Percentiles rank a stretch among this genome's conserved stretches.
phyloP scores from a whole-genome alignment of 208 protist species.

The Acanthamoeba lenticulata region DNA sequence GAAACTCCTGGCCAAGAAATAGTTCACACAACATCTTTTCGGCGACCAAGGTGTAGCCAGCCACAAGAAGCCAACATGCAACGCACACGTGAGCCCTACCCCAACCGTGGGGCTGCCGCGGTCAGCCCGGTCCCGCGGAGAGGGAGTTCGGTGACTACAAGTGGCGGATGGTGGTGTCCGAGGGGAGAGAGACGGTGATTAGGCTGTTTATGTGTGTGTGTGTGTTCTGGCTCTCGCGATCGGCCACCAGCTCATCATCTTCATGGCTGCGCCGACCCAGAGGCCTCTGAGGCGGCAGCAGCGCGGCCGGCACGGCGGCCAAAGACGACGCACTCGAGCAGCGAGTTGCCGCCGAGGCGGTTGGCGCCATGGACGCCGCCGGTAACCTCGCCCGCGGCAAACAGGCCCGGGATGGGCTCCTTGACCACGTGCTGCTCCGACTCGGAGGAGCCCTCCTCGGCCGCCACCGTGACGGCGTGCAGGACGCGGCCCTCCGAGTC shows the following conservation, averaged over 20 bases:
- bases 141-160: no score
- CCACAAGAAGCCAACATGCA: no score
- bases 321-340: conserved; percentile 96
- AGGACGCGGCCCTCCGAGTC: conserved; percentile 88
- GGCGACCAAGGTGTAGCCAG: no score
- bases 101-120: no score
- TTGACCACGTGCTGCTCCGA: not conserved
- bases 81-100: no score
- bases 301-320: conserved; percentile 88
- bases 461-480: not conserved
- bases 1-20: no score
- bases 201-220: no score
- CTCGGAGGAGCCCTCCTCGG: not conserved
- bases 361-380: conserved; percentile 97
- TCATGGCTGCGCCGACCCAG: not conserved
- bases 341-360: conserved; percentile 96
- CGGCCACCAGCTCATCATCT: conserved; percentile 65
- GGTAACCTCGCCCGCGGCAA: conserved; percentile 96
- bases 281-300: not conserved
- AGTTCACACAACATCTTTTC: no score
- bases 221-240: conserved; percentile 60
- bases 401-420: conserved; percentile 90
- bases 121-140: no score
- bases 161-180: no score
- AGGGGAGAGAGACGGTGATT: no score